Evolutionary conservation across 208 protist genomes (phyloP).

Genomic region (Angomonas ambiguus): DNA sequence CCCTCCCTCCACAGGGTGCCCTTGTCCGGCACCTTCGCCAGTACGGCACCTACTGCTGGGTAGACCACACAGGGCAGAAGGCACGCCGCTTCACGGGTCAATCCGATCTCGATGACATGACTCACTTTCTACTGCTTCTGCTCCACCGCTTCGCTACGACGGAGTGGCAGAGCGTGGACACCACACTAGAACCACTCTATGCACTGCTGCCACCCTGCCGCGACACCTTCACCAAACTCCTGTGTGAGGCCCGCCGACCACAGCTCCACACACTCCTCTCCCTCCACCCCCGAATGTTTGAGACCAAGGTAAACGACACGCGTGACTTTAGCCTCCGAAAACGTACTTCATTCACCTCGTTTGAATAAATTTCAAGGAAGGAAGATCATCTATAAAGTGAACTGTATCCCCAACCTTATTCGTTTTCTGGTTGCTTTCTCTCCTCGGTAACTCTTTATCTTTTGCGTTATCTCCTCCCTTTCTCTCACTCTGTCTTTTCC

Average conservation of each 20-base stretch:
- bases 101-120: slow-evolving; percentile 56
- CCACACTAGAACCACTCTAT: slow-evolving; percentile 13
- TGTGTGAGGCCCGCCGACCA: neutral
- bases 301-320: neutral
- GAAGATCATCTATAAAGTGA: neutral
- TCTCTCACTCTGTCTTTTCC: neutral
- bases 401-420: neutral
- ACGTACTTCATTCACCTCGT: neutral
- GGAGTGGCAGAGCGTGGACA: slow-evolving; percentile 15
- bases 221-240: neutral
- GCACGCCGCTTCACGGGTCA: slow-evolving; percentile 48
- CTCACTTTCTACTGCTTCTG: slow-evolving; percentile 29
- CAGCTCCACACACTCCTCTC: neutral
- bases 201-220: neutral
- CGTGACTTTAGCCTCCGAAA: neutral
- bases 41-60: slow-evolving; percentile 49
- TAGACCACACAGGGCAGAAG: slow-evolving; percentile 22
- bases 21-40: slow-evolving; percentile 27
- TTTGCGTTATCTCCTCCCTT: neutral
- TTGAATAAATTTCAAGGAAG: neutral
- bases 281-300: neutral
- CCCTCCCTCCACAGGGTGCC: slow-evolving; percentile 3
- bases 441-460: too few species aligned
- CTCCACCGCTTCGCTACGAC: slow-evolving; percentile 27
- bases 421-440: slow-evolving; percentile 1